phyloP scores from a whole-genome alignment of 345 rosid species.

The Murraya paniculata region DNA sequence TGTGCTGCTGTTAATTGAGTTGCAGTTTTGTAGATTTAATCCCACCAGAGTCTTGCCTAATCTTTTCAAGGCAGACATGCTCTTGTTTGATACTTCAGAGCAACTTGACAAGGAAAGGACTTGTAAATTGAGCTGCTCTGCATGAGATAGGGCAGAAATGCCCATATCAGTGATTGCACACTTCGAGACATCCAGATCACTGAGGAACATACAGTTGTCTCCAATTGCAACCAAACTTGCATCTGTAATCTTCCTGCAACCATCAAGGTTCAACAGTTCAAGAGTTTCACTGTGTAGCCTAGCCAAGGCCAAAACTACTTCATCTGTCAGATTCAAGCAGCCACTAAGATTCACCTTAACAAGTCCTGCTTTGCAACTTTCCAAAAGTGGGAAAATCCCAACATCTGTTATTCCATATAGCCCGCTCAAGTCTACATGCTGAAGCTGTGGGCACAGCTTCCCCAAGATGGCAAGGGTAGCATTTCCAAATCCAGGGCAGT shows the following conservation, averaged over 20 bases:
- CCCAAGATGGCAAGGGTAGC: slow-evolving; percentile 51
- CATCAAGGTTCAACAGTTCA: slow-evolving; percentile 54
- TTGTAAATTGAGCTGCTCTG: slow-evolving; percentile 49
- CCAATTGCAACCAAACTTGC: slow-evolving; percentile 57
- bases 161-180: slow-evolving; percentile 57
- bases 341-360: slow-evolving; percentile 55
- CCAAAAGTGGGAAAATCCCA: slow-evolving; percentile 52
- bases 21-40: slow-evolving; percentile 65
- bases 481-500: slow-evolving; percentile 70
- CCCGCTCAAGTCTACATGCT: slow-evolving; percentile 56
- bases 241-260: slow-evolving; percentile 69
- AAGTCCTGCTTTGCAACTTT: slow-evolving; percentile 54
- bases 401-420: slow-evolving; percentile 56
- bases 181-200: slow-evolving; percentile 61
- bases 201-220: slow-evolving; percentile 47
- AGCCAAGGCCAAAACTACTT: slow-evolving; percentile 40
- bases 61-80: slow-evolving; percentile 39
- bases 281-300: slow-evolving; percentile 61
- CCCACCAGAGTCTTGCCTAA: slow-evolving; percentile 57
- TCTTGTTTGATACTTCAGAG: slow-evolving; percentile 48
- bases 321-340: slow-evolving; percentile 59
- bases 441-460: slow-evolving; percentile 65
- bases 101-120: slow-evolving; percentile 61
- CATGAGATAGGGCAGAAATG: slow-evolving; percentile 40
- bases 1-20: slow-evolving; percentile 46